Base-by-base conservation (phyloP, 805 yeast genomes). In the Myxozyma mucilagina region DNA sequence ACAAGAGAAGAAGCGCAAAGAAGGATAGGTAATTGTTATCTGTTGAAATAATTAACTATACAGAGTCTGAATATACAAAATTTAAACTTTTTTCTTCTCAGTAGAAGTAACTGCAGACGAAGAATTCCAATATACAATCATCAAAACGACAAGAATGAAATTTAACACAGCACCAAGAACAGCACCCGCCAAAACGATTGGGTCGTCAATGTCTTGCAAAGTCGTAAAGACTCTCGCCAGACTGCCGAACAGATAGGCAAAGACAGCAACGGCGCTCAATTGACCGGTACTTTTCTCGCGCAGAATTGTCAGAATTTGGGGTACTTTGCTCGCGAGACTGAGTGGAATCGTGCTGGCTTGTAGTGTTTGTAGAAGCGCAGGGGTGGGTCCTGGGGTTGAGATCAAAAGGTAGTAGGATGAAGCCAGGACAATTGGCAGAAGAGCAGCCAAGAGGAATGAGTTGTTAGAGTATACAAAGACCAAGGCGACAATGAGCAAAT, bases 261-360 rank as follows among this genome's bases (percentile, higher is more conserved):
- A 71, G 20, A 78, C 78, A 8, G 79, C 69, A 24, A 75, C 68
- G 7, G 74, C 69, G 11, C 79, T 71, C 58, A 78, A 67, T 57
- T 76, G 76, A 20, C 82, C 83, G 4, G 82, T 79, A 42, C 80
- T 76, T 55, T 73, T 75, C 41, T 69, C 68, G 47, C 65, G 63
- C 67, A 71, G 73, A 66, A 77, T 79, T 45, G 70, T 69, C 39
- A 67, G 18, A 18, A 78, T 78, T 66, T 80, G 82, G 0, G 82
- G 82, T 11, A 80, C 56, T 60, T 77, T 78, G 53, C 76, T 69
- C 10, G 70, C 55, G 16, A 78, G 67, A 0, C 73, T 64, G 48
- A 78, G 61, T 20, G 80, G 81, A 16, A 77, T 71, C 9, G 78
- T 70, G 34, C 73, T 62, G 29, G 71, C 68, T 48, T 75, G 77